These are phyloP conservation scores for Flaveria robusta DNA, from an alignment of 129 eudicot genomes.

Conservation along the genomic window DNA sequence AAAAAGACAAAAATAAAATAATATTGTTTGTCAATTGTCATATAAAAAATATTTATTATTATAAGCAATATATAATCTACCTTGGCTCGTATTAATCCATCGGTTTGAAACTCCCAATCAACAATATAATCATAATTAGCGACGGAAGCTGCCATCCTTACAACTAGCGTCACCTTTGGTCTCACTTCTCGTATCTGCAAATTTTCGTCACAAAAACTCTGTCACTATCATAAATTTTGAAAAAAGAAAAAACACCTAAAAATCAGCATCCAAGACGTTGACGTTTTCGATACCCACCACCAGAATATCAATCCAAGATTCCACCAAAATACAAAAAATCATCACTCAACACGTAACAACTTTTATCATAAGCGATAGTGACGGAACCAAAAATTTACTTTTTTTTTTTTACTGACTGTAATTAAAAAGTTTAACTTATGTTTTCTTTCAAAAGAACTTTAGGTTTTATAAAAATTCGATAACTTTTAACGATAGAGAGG, in stretches of 20 bases:
- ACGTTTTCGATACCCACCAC: slow-evolving; percentile 6
- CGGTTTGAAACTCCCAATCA: slow-evolving; percentile 97
- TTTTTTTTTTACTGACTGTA: no score
- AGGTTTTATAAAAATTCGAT: no score
- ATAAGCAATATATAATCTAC: slow-evolving; percentile 28
- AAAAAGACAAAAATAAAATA: background rate
- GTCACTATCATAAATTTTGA: slow-evolving; percentile 8
- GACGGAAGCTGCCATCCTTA: slow-evolving; percentile 97
- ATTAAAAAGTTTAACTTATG: no score
- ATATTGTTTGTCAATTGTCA: background rate
- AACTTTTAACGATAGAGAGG: no score
- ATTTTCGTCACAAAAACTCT: slow-evolving; percentile 12
- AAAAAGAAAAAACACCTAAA: background rate
- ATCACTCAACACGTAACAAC: background rate
- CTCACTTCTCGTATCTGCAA: slow-evolving; percentile 78
- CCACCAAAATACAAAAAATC: background rate
- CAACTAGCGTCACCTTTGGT: slow-evolving; percentile 98
- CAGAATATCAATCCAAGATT: background rate
- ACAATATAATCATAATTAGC: slow-evolving; percentile 98
- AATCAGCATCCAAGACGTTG: background rate
- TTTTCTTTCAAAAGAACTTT: no score
- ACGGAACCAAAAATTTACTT: no score
- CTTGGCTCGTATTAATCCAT: slow-evolving; percentile 82
- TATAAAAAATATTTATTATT: background rate
- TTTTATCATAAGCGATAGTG: no score